Conservation (phyloP, 129 eudicot genomes). For the Pseudognaphalium luteoalbum region DNA sequence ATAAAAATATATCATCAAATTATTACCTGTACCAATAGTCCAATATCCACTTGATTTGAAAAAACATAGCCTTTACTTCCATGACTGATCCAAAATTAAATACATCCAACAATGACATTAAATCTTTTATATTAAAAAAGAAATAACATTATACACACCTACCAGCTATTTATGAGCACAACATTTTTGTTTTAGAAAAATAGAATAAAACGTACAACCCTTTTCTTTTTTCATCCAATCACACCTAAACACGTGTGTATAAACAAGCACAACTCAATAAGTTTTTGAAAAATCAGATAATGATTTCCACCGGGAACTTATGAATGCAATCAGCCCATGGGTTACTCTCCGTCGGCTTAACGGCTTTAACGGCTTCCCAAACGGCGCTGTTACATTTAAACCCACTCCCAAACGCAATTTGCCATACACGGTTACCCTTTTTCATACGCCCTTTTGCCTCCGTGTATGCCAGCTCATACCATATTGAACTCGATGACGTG, state of each 20-base stretch:
- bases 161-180: background rate
- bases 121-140: background rate
- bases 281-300: background rate
- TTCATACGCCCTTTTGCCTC: slow-evolving; percentile 66
- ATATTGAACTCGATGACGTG: slow-evolving; percentile 69
- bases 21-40: background rate
- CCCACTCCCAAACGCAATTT: slow-evolving; percentile 69
- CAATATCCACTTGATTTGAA: background rate
- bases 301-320: slow-evolving; percentile 44
- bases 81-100: background rate
- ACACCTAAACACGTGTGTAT: background rate
- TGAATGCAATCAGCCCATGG: slow-evolving; percentile 61
- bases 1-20: background rate
- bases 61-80: background rate
- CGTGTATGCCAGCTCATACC: slow-evolving; percentile 64
- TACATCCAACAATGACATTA: background rate
- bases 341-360: slow-evolving; percentile 40
- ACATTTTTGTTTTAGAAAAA: background rate
- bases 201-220: slow-evolving; percentile 3
- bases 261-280: background rate
- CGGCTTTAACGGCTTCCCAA: slow-evolving; percentile 59
- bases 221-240: slow-evolving; percentile 10
- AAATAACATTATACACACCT: background rate
- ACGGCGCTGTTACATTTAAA: slow-evolving; percentile 76
- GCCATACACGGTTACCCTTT: slow-evolving; percentile 64